Evolutionary conservation across 768 basidiomycete genomes (phyloP), one percentile per base, ranked within the genome.

Genomic region (Calocybe cyanea): DNA sequence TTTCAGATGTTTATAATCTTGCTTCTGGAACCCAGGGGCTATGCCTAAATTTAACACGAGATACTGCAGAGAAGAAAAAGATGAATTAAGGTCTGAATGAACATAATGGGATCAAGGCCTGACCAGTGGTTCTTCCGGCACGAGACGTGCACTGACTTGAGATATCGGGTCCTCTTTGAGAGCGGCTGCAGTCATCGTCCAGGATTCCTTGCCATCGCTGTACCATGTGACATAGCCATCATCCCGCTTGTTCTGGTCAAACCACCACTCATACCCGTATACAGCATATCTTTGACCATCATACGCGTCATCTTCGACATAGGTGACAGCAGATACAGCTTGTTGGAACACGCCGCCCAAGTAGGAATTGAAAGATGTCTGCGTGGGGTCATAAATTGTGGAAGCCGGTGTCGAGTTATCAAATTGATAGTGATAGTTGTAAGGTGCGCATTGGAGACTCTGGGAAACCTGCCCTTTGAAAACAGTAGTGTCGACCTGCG

Each of bases 41-140:
- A 93, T 78, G 48, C 90, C 91, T 43, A 93, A 66, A 64, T 92
- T 98, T 60, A 97, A 53, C 54, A 98, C 81, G 43, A 93, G 70
- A 60, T 83, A 87, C 89, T 90, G 50, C 11, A 6, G 19, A 20
- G 11, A 51, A 15, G 24, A 4, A 55, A n/a, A n/a, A 48, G 35
- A 45, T 37, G 53, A 31, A 56, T 25, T 15, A 14, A 17, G 23
- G 43, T 28, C 25, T 21, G 14, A 23, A 21, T 28, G 6, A 6
- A 32, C 35, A 28, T 45, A 19, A 10, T 14, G 30, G 10, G 30
- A 48, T 48, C 40, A 46, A 50, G 43, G 41, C 68, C 80, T 51
- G 54, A 92, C 90, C 92, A 97, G 86, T 2, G 96, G 95, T 62
- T 99, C 96, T 58, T 94, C 90, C 4, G 92, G 73, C 45, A 98